Evolutionary conservation across 2,329 filamentous ascomycete genomes (phyloP).

Genomic region (Fusarium virguliforme): DNA sequence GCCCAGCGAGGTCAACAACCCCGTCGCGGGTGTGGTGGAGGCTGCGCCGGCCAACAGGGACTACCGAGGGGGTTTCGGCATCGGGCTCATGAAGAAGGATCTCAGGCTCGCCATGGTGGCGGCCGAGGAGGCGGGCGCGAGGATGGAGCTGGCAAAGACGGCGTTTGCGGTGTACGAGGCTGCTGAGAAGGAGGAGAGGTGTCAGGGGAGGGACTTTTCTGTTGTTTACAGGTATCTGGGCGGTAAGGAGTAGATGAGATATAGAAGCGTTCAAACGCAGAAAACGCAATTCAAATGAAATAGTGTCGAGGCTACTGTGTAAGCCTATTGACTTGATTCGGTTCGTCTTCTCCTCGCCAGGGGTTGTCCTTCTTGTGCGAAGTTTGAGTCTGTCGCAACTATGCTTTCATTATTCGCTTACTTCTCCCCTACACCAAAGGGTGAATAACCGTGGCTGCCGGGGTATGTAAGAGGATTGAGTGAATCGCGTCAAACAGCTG

Average conservation of each 20-base stretch:
- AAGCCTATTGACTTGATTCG: no score
- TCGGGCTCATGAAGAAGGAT: conserved; percentile 87
- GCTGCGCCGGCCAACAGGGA: conserved; percentile 82
- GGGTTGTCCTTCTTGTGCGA: no score
- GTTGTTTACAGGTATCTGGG: conserved; percentile 83
- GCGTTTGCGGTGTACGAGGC: conserved; percentile 78
- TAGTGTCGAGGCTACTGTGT: not conserved
- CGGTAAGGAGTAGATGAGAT: conserved; percentile 61
- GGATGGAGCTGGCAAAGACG: conserved; percentile 74
- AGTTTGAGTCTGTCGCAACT: no score
- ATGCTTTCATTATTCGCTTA: not conserved
- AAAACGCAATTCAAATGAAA: not conserved
- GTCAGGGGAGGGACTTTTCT: conserved; percentile 83
- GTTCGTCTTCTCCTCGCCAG: no score
- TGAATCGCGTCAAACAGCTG: not conserved
- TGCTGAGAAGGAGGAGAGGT: conserved; percentile 73
- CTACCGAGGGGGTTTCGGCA: conserved; percentile 84
- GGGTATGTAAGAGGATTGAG: not conserved
- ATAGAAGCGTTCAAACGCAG: not conserved
- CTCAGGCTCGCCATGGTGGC: conserved; percentile 81
- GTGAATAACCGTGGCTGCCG: not conserved
- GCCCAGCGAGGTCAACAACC: conserved; percentile 97
- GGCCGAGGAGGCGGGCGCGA: conserved; percentile 77
- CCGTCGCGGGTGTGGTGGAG: conserved; percentile 87
- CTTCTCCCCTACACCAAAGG: not conserved